Base-by-base conservation (phyloP, 2,329 filamentous ascomycete genomes). In the Geosmithia flava region DNA sequence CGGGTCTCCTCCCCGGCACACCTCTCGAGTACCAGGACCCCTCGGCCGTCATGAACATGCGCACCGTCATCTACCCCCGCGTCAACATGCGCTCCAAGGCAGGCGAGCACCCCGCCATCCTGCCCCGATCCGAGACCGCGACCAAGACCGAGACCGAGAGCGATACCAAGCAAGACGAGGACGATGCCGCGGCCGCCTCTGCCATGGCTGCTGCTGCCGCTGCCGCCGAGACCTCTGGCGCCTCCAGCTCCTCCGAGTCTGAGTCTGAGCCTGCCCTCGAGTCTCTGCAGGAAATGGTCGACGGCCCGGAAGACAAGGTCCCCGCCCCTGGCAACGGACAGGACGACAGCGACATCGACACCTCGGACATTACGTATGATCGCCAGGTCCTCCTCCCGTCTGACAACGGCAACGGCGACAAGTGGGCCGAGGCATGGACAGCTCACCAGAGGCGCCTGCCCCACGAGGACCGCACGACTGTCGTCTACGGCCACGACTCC, bases 11-110 rank as follows among this genome's bases (percentile, higher is more conserved):
- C 0, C 87, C 91, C 0, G 84, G 81, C 5, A 68, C 95, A 1
- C 63, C 76, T 1, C 70, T 95, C 15, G 71, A 82, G 44, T 69
- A 75, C 47, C 91, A 83, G 55, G 75, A 96, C 62, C 84, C 89
- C 0, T 81, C 79, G 62, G 82, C 84, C 47, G 85, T 86, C 41
- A 96, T 96, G 89, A 93, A 88, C 60, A 94, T 98, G 87, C 81
- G 89, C 49, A 86, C 81, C 7, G 76, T 95, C 48, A 73, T 85
- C 54, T 73, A 71, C 53, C 67, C 81, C 7, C 61, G 59, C 29
- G 58, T 62, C 47, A 59, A 65, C 20, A 61, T 66, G 27, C 63
- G 64, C 68, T 53, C 70, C 57, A 52, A 64, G 55, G 55, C 60
- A 46, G 51, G 48, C 3, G 52, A 54, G 41, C 44, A 51, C 49